phyloP scores from a whole-genome alignment of 2,329 filamentous ascomycete genomes.

The Fusarium sp. region DNA sequence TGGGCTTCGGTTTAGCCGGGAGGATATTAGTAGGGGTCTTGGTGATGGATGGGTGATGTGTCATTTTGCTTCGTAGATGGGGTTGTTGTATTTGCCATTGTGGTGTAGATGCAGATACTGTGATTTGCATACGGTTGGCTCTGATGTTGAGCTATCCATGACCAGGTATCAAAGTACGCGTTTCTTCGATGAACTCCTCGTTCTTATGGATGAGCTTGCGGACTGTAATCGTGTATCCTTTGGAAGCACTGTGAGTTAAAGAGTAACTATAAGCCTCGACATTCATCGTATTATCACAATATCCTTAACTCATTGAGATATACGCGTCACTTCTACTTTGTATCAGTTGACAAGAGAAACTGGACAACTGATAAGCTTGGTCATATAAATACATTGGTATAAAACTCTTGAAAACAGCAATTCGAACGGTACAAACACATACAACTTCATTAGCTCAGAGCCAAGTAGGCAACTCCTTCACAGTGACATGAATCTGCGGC shows the following conservation, averaged over 20 bases:
- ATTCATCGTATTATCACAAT: background rate
- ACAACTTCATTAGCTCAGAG: background rate
- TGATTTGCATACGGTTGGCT: background rate
- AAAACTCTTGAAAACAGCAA: background rate
- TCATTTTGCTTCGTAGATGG: background rate
- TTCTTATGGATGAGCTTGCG: background rate
- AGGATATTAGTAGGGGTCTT: background rate
- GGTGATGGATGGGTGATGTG: background rate
- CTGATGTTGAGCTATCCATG: background rate
- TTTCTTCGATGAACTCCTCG: too few relatives aligned
- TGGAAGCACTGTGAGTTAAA: too few relatives aligned
- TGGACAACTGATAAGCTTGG: background rate
- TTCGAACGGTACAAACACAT: background rate
- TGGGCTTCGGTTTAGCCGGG: constrained; percentile 4
- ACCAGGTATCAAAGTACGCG: background rate
- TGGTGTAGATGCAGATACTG: constrained; percentile 3
- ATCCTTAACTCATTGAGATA: background rate
- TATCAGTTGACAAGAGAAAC: background rate
- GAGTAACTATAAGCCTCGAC: too few relatives aligned
- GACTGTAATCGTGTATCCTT: background rate
- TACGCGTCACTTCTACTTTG: too few relatives aligned
- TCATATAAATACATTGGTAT: background rate
- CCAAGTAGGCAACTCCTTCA: background rate
- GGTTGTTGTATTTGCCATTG: constrained; percentile 8
- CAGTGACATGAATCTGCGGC: background rate